phyloP scores from a whole-genome alignment of 768 basidiomycete species.

The Pleurotus djamor region DNA sequence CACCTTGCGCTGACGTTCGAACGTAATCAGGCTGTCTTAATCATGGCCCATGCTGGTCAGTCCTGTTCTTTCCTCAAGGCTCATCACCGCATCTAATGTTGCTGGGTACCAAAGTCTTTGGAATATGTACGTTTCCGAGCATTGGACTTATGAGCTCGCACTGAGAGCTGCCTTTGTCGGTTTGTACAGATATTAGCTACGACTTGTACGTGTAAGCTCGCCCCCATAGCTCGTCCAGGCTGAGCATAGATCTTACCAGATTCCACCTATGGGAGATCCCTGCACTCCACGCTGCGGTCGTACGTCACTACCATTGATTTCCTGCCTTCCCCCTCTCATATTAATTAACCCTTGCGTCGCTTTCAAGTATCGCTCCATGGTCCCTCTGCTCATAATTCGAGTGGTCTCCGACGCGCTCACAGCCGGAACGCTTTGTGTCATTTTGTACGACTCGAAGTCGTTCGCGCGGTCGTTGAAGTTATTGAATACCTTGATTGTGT shows the following conservation, averaged over 20 bases:
- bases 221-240: too few relatives aligned
- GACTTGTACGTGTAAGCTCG: background rate
- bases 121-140: background rate
- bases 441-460: background rate
- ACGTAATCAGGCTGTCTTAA: background rate
- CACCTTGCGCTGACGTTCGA: too few relatives aligned
- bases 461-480: background rate
- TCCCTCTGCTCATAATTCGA: background rate
- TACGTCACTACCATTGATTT: too few relatives aligned
- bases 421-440: background rate
- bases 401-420: background rate
- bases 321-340: too few relatives aligned
- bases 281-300: background rate
- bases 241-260: background rate
- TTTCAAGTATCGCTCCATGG: background rate
- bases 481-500: background rate
- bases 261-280: constrained; percentile 2
- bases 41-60: background rate
- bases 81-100: too few relatives aligned
- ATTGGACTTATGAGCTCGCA: too few relatives aligned
- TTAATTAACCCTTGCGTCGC: too few relatives aligned
- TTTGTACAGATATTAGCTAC: background rate
- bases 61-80: too few relatives aligned
- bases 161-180: too few relatives aligned
- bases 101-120: background rate